Percentiles rank a stretch among this genome's conserved stretches.
Evolutionary conservation across 2,329 filamentous ascomycete genomes (phyloP).

Genomic region (Magnaporthiopsis poae): DNA sequence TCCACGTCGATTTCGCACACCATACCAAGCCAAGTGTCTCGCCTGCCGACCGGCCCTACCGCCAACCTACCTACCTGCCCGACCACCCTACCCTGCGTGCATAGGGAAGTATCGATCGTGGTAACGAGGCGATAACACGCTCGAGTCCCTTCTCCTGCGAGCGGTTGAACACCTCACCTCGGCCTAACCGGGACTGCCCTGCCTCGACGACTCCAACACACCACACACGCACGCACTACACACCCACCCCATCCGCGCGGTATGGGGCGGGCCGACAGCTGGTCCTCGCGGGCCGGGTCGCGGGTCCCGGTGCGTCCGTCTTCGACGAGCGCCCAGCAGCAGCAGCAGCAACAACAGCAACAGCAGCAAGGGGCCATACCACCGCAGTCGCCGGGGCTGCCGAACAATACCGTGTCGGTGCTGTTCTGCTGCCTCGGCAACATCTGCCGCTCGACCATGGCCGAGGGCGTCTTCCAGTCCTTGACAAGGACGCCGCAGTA

Average conservation of each 20-base stretch:
- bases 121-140: neutral
- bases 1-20: neutral
- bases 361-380: neutral
- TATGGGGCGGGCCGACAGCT: neutral
- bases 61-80: neutral
- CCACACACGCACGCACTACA: neutral
- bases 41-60: neutral
- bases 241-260: too few species aligned
- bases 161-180: neutral
- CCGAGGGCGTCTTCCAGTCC: conserved; percentile 80
- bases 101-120: neutral
- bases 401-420: conserved; percentile 48
- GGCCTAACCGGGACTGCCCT: neutral
- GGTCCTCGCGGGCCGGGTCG: neutral
- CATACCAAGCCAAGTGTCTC: neutral
- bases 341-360: neutral
- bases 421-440: conserved; percentile 96
- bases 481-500: conserved; percentile 53
- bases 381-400: conserved; percentile 13
- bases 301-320: neutral
- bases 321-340: neutral
- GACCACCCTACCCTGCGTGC: neutral
- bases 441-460: conserved; percentile 91
- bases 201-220: neutral
- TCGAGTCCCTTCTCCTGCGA: neutral